A percentile compares a stretch with the other conserved stretches of the same genome.
Evolutionary conservation across 768 basidiomycete genomes (phyloP).

Genomic region (Boletus eberwhitei): DNA sequence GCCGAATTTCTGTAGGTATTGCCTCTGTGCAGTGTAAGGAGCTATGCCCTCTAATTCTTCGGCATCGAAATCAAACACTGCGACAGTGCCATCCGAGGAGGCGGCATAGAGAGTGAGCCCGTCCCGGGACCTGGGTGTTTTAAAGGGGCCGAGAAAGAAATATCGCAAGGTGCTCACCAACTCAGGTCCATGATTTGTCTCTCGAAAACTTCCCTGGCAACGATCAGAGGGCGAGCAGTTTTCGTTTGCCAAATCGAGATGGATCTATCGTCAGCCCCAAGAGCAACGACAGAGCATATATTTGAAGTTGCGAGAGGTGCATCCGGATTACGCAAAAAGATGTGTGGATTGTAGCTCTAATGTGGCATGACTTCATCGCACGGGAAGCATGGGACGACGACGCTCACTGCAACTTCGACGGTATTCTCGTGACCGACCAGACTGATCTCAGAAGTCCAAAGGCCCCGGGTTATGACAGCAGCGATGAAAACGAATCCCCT

Average conservation of each 20-base stretch:
- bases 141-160: background rate
- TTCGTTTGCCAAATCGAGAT: conserved; percentile 98
- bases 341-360: conserved; percentile 81
- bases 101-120: conserved; percentile 91
- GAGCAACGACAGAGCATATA: conserved; percentile 87
- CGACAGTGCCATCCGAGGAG: conserved; percentile 94
- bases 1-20: conserved; percentile 80
- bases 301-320: conserved; percentile 72
- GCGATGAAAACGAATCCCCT: conserved; percentile 97
- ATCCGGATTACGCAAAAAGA: conserved; percentile 77
- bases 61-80: conserved; percentile 78
- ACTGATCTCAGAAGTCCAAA: conserved; percentile 90
- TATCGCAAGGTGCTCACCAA: conserved; percentile 57
- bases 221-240: conserved; percentile 83
- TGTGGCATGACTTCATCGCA: conserved; percentile 4
- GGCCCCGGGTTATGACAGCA: conserved; percentile 85
- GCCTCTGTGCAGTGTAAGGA: conserved; percentile 65
- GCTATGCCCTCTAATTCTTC: conserved; percentile 82
- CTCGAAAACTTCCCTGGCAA: conserved; percentile 92
- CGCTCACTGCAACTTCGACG: conserved; percentile 85
- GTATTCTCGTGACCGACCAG: conserved; percentile 97
- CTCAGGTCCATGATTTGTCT: conserved; percentile 93
- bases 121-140: conserved; percentile 74
- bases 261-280: conserved; percentile 91
- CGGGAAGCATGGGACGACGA: background rate